Evolutionary conservation across 306 rosid species (phyloP).

Genomic region (Senna tora): DNA sequence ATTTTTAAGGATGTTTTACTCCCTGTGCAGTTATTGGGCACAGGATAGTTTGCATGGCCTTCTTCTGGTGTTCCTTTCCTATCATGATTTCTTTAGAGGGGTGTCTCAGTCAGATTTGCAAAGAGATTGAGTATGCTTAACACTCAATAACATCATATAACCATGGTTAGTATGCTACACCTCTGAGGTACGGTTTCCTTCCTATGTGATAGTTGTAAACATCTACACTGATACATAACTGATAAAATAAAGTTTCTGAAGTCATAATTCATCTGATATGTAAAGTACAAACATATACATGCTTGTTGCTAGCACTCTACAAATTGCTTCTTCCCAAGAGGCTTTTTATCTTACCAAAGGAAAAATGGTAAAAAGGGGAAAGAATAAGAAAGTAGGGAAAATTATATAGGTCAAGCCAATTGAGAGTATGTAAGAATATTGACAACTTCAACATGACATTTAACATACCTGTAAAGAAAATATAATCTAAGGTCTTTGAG

Average conservation of each 20-base stretch:
- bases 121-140: background rate
- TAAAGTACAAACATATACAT: background rate
- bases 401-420: background rate
- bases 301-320: background rate
- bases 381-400: background rate
- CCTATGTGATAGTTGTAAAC: background rate
- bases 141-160: background rate
- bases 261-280: background rate
- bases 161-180: background rate
- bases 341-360: background rate
- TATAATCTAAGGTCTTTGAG: conserved; percentile 9
- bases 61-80: background rate
- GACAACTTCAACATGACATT: background rate
- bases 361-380: background rate
- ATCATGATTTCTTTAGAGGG: background rate
- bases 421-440: background rate
- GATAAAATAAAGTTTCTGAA: background rate
- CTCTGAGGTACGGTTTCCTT: background rate
- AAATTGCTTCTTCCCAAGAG: background rate
- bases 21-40: background rate
- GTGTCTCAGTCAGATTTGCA: background rate
- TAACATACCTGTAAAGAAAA: conserved; percentile 19
- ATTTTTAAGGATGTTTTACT: background rate
- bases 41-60: background rate
- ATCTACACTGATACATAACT: background rate